Base-by-base conservation (phyloP, 768 basidiomycete genomes). In the Tricholoma hemisulphureum region DNA sequence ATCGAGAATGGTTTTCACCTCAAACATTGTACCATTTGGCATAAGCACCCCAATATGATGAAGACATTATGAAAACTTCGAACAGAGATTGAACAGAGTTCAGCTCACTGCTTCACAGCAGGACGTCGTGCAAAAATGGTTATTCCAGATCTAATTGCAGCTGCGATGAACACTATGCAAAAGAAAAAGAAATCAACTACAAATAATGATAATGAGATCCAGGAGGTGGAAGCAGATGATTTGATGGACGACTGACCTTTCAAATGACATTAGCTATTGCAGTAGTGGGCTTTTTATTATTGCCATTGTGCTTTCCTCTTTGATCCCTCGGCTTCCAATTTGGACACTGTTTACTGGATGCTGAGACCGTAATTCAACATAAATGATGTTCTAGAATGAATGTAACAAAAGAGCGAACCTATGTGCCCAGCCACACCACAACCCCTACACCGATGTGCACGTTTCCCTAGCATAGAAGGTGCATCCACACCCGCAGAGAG, bases 1-100 rank as follows among this genome's bases (percentile, higher is more conserved):
- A 63, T 72, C n/a, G 63, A 65, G 50, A 45, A 61, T 2, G 66
- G 60, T 43, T 70, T 72, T 31, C 52, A 54, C 5, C 56, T 75
- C 9, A 49, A 52, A 18, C 49, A 62, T 9, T 57, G 59, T 0
- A 71, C 70, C 1, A 53, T 63, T 16, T 29, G 34, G 1, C 71
- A 75, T 41, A 58, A 55, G 0, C 54, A 53, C 24, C 69, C 71
- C 1, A 56, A 72, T 41, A 68, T 73, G 64, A 53, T 14, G 3
- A 62, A 63, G n/a, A 71, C 70, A 28, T 55, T 71, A 46, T 4
- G 53, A 53, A 7, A 58, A 67, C 31, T 28, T 34, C 7, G 24
- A 10, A 14, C 26, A 43, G n/a, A 37, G 20, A 13, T 34, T 41
- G 9, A 41, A 29, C 11, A 43, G 29, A 31, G n/a, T 31, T 29